Conservation (phyloP, 2,329 filamentous ascomycete species). For the Xylariales sp. region DNA sequence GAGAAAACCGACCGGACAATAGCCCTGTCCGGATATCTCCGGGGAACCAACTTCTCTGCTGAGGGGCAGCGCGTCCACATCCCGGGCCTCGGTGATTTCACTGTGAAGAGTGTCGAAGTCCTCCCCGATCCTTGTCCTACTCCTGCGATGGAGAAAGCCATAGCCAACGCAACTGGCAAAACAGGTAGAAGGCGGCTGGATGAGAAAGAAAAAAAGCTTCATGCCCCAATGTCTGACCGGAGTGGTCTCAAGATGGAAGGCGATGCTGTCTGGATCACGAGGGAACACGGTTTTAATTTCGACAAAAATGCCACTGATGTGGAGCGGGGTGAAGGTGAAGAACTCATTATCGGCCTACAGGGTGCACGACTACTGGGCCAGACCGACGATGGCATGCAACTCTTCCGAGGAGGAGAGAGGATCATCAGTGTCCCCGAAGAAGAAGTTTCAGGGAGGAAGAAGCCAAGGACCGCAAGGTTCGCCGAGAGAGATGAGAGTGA, state of each 20-base stretch:
- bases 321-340: conserved; percentile 88
- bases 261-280: conserved; percentile 86
- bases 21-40: conserved; percentile 86
- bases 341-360: conserved; percentile 88
- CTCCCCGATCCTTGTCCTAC: conserved; percentile 95
- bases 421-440: conserved; percentile 56
- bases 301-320: conserved; percentile 59
- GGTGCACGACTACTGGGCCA: conserved; percentile 79
- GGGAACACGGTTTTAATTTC: conserved; percentile 71
- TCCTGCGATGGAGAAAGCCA: conserved; percentile 80
- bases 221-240: conserved; percentile 97
- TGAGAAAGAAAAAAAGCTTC: conserved; percentile 94
- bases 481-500: conserved; percentile 54
- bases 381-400: conserved; percentile 73
- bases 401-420: conserved; percentile 75
- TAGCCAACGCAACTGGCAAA: conserved; percentile 81
- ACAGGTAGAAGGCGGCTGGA: conserved; percentile 74
- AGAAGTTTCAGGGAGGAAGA: conserved; percentile 59
- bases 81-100: conserved; percentile 86
- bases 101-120: conserved; percentile 76
- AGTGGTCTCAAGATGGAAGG: conserved; percentile 95
- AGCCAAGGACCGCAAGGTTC: conserved; percentile 51
- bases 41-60: conserved; percentile 89
- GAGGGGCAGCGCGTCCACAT: conserved; percentile 85
- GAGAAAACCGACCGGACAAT: conserved; percentile 86